Evolutionary conservation across 2,329 filamentous ascomycete genomes (phyloP), one percentile per base, ranked within the genome.

Genomic region (Lecanoromycetidae sp.): DNA sequence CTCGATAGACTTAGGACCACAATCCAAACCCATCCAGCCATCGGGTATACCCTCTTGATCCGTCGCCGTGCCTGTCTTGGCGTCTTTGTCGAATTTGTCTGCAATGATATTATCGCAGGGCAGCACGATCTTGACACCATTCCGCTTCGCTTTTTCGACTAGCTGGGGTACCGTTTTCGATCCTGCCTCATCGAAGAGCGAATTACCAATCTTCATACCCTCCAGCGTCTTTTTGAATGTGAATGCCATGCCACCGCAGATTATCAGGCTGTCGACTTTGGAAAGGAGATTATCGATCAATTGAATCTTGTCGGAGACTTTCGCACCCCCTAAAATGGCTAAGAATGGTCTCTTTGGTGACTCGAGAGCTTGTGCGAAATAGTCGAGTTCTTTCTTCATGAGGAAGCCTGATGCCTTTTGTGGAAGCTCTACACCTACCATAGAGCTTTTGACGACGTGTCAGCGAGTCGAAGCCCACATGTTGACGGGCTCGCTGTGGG

Each of bases 191-290:
- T 98, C 91, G 65, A 94, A 98, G 60, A 98, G 77, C 44, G 73
- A 91, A 72, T 80, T 80, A 52, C 91, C 91, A 57, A 98, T 98
- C 67, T 81, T 77, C 61, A 96, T 81, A 64, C 77, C 75, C 70
- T 95, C 79, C 48, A 96, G 77, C n/a, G 87, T 90, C 79, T 98
- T 98, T 79, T 96, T 96, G 79, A 98, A 98, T 60, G 91, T 98
- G 74, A 96, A 98, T 54, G 91, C 88, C 91, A 98, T 98, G 60
- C 80, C 91, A 64, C 91, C 91, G 66, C 90, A 94, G 70, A 98
- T 83, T 69, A 98, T 84, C 57, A 98, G 78, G 66, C 82, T 91
- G 77, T 98, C 79, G 68, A 98, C 88, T 79, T 98, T 96, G 70
- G 87, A 85, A 57, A 98, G 82, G 57, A 98, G 76, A 77, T 98